A percentile compares a stretch with the other conserved stretches of the same genome.
phyloP scores from a whole-genome alignment of 169 alveolate genomes.

The Cryptosporidium sp. region DNA sequence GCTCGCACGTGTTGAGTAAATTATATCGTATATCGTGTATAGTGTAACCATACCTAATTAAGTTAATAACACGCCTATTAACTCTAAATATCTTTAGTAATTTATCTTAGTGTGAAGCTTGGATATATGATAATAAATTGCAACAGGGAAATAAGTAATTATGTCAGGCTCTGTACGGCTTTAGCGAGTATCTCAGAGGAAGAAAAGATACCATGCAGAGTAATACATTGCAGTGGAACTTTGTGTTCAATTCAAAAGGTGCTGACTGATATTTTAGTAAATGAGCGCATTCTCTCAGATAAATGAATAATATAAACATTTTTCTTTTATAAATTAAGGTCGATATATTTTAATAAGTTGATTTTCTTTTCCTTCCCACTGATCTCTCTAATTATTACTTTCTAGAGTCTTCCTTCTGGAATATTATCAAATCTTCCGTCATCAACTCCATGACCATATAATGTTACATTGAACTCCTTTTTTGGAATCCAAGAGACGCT shows the following conservation, averaged over 20 bases:
- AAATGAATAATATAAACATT: neutral
- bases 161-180: constrained; percentile 35
- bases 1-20: neutral
- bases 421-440: constrained; percentile 72
- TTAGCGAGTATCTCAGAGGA: constrained; percentile 13
- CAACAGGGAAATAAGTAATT: constrained; percentile 62
- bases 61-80: neutral
- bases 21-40: neutral
- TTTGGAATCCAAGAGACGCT: constrained; percentile 74
- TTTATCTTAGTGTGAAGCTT: constrained; percentile 37
- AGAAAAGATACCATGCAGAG: constrained; percentile 34
- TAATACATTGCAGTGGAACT: constrained; percentile 64
- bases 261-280: constrained; percentile 27
- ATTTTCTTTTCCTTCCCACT: neutral
- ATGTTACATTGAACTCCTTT: constrained; percentile 56
- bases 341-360: constrained; percentile 2
- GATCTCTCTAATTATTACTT: neutral
- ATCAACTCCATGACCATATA: constrained; percentile 65
- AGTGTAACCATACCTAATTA: constrained; percentile 5
- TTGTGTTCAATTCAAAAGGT: constrained; percentile 52
- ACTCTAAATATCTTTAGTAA: constrained; percentile 28
- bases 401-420: constrained; percentile 35
- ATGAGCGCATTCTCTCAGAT: constrained; percentile 20
- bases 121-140: constrained; percentile 54
- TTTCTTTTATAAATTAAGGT: neutral